These are phyloP conservation scores for Aureobasidium namibiae DNA, from an alignment of 2,329 filamentous ascomycete genomes.

Conservation along the genomic window DNA sequence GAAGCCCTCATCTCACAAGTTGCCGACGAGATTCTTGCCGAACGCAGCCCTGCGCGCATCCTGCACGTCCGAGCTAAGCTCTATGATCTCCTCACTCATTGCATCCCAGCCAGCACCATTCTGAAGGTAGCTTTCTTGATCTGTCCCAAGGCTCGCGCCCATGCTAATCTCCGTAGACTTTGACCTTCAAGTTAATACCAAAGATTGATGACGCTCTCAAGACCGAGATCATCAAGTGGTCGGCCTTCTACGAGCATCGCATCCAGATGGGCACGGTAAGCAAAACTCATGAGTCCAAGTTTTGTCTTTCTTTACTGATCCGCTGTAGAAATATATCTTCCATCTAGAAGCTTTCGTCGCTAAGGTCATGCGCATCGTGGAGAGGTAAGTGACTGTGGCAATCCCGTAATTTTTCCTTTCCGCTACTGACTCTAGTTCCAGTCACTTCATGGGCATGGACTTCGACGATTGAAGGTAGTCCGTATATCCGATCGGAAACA, in stretches of 20 bases:
- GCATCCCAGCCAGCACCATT: constrained; percentile 89
- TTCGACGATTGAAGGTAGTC: constrained; percentile 32
- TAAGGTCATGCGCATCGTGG: constrained; percentile 94
- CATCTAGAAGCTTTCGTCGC: constrained; percentile 97
- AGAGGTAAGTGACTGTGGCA: constrained; percentile 57
- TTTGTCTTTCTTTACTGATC: neutral
- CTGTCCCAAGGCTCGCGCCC: neutral
- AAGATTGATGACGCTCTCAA: constrained; percentile 85
- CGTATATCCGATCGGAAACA: neutral
- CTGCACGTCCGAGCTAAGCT: constrained; percentile 83
- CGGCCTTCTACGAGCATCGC: constrained; percentile 93
- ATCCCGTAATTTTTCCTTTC: neutral
- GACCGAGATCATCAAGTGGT: constrained; percentile 88
- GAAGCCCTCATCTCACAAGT: constrained; percentile 83
- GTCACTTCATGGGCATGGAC: constrained; percentile 70
- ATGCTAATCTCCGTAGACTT: constrained; percentile 43
- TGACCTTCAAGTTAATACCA: constrained; percentile 86
- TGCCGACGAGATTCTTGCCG: constrained; percentile 86
- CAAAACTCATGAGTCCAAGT: constrained; percentile 5
- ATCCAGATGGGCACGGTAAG: constrained; percentile 70
- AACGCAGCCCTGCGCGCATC: constrained; percentile 84
- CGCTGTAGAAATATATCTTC: constrained; percentile 75
- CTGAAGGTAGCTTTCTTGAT: constrained; percentile 52
- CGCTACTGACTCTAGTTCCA: neutral
- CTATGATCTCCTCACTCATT: constrained; percentile 96